Base-by-base conservation (phyloP, 208 protist genomes). In the Trypanosoma boissoni region DNA sequence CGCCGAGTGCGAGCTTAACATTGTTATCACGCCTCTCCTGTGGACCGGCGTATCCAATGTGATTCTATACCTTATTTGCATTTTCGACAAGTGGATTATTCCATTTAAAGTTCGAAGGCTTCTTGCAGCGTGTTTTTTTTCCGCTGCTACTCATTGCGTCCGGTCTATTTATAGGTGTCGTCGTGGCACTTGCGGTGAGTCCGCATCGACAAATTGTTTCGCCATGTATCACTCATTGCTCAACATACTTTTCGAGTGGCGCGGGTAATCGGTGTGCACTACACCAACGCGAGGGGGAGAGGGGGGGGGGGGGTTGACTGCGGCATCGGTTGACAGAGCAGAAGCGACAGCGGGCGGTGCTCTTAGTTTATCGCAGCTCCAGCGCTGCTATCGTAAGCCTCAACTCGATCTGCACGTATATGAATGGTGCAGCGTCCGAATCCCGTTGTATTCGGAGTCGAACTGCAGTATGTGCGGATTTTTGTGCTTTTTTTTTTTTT, bases 401-500 rank as follows among this genome's bases (percentile, higher is more conserved):
- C 8, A 6, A 12, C 6, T 39, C 34, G 34, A 12, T 39, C 12
- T 39, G 34, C 12, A 39, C 34, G 34, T 39, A 39, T 39, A 39
- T 39, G 34, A 39, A n/a, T 39, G 12, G 34, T 12, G 12, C 8
- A 39, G 12, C 6, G 12, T 12, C 44, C 44, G 6, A 24, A 12
- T 32, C 44, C 44, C 12, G 9, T 50, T 29, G 8, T 50, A n/a
- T 29, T 50, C 12, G 44, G 44, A n/a, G 26, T 12, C 8, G 44
- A 50, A 12, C 26, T 50, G 44, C 6, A 29, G 12, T 12, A 50
- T 6, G 44, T 50, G 44, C 21, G 44, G 6, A n/a, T 50, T 29
- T 24, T n/a, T 50, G 44, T 50, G 24, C 24, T 50, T 24, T n/a
- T 50, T 12, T 24, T 24, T 32, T 50, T 14, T 12, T 50, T 50